Percentiles rank a stretch among this genome's conserved stretches.
phyloP scores from a whole-genome alignment of 768 basidiomycete genomes.

The Lyophyllum atratum region DNA sequence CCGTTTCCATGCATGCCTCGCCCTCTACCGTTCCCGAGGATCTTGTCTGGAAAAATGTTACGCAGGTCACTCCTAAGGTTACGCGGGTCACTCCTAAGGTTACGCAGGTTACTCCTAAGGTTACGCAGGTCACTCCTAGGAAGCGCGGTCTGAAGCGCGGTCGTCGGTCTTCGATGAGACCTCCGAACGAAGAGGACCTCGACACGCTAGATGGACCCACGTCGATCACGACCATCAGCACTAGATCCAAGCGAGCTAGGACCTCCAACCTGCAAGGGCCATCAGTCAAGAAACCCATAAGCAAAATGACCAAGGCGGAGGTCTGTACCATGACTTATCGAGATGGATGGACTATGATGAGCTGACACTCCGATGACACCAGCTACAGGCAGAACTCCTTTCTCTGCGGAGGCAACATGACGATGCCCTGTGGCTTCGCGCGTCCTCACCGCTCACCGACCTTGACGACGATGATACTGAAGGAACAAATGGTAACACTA shows the following conservation, averaged over 20 bases:
- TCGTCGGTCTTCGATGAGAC: conserved; percentile 12
- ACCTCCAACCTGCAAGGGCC: conserved; percentile 11
- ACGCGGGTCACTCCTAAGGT: too few species aligned
- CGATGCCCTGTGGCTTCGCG: conserved; percentile 21
- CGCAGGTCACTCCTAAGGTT: conserved; percentile 22
- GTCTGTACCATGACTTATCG: conserved; percentile 27
- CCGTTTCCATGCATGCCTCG: conserved; percentile 21
- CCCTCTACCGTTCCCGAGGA: conserved; percentile 33
- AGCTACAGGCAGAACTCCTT: conserved; percentile 32
- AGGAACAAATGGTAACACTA: too few species aligned
- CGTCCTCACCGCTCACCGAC: conserved; percentile 33
- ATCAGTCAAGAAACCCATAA: conserved; percentile 23
- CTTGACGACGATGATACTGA: conserved; percentile 32
- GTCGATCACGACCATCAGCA: background rate
- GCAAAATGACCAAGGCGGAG: conserved; percentile 44
- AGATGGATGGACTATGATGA: background rate
- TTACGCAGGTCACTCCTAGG: conserved; percentile 27
- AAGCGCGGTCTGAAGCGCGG: conserved; percentile 25
- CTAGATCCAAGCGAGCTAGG: conserved; percentile 23
- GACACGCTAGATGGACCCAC: conserved; percentile 5
- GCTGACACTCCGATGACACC: background rate
- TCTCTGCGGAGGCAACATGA: conserved; percentile 24
- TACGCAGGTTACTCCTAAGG: too few species aligned
- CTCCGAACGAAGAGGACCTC: background rate
- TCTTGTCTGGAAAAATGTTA: conserved; percentile 40